Conservation (phyloP, 371 early-diverging fungal species). For the Sporodiniella umbellata region DNA sequence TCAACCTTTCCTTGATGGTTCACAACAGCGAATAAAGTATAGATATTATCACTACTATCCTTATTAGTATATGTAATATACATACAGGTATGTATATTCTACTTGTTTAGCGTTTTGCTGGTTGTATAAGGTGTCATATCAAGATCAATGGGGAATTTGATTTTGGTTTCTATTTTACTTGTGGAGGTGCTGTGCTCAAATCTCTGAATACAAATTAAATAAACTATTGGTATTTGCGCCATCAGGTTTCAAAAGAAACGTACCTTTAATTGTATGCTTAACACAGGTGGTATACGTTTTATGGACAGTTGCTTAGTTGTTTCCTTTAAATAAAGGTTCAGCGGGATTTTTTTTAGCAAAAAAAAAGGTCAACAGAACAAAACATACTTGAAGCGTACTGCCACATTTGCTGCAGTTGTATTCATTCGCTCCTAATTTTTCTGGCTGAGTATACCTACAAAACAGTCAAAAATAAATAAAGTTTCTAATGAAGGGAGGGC, state of each 20-base stretch:
- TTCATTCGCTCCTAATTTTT: slow-evolving; percentile 64
- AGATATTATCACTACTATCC: slow-evolving; percentile 53
- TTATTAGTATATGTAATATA: not conserved
- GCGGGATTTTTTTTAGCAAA: no score
- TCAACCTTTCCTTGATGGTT: slow-evolving; percentile 89
- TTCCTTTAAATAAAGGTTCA: no score
- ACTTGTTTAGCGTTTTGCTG: slow-evolving; percentile 20
- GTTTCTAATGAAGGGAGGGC: not conserved
- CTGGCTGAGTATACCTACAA: slow-evolving; percentile 70
- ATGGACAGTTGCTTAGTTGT: slow-evolving; percentile 87
- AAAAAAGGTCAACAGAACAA: no score
- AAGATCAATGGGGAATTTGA: slow-evolving; percentile 83
- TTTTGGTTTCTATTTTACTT: slow-evolving; percentile 85
- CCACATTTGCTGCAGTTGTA: slow-evolving; percentile 78
- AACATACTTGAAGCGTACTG: slow-evolving; percentile 45
- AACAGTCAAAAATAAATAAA: no score
- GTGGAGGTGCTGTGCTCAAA: slow-evolving; percentile 77
- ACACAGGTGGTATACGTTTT: slow-evolving; percentile 81
- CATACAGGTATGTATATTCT: slow-evolving; percentile 12
- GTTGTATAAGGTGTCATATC: slow-evolving; percentile 92
- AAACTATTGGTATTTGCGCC: no score
- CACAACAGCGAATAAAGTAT: slow-evolving; percentile 87
- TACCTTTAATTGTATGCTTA: slow-evolving; percentile 89
- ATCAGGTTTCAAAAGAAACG: no score
- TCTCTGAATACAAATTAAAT: slow-evolving; percentile 46